phyloP scores from a whole-genome alignment of 495 filamentous ascomycete genomes.

The Copromyces sp. region DNA sequence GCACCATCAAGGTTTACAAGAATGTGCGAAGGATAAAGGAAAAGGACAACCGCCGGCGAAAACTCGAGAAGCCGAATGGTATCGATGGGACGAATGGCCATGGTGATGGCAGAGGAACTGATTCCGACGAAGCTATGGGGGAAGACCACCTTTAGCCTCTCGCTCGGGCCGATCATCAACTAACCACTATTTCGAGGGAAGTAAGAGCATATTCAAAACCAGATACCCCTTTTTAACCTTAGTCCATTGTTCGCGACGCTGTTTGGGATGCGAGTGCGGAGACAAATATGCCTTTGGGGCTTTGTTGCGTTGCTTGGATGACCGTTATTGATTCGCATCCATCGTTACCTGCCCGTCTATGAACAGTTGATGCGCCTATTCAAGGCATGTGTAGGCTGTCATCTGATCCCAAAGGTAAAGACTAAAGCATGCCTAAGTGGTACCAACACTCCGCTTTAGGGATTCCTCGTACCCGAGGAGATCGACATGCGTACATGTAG shows the following conservation, averaged over 20 bases:
- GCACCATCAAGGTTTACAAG: constrained; percentile 30
- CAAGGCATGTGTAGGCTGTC: not conserved
- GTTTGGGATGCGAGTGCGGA: not conserved
- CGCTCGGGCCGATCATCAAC: constrained; percentile 6
- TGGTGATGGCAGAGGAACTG: not conserved
- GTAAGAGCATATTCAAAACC: not conserved
- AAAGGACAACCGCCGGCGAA: constrained; percentile 2
- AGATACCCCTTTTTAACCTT: not conserved
- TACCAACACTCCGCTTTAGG: not conserved
- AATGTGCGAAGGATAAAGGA: constrained; percentile 9
- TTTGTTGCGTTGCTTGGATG: not conserved
- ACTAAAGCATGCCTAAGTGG: not conserved
- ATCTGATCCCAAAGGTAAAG: not conserved
- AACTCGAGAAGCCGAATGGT: not conserved
- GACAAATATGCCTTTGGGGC: not conserved
- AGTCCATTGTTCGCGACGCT: not conserved
- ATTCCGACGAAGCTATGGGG: constrained; percentile 4
- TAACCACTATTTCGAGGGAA: not conserved
- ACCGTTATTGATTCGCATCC: not conserved
- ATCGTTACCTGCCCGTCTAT: not conserved
- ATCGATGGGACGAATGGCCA: constrained; percentile 4
- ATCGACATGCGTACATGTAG: not conserved
- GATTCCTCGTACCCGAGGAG: not conserved
- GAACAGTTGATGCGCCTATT: not conserved
- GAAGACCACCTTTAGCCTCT: constrained; percentile 20